phyloP scores from a whole-genome alignment of 208 protist species.

The Acanthamoeba polyphaga region DNA sequence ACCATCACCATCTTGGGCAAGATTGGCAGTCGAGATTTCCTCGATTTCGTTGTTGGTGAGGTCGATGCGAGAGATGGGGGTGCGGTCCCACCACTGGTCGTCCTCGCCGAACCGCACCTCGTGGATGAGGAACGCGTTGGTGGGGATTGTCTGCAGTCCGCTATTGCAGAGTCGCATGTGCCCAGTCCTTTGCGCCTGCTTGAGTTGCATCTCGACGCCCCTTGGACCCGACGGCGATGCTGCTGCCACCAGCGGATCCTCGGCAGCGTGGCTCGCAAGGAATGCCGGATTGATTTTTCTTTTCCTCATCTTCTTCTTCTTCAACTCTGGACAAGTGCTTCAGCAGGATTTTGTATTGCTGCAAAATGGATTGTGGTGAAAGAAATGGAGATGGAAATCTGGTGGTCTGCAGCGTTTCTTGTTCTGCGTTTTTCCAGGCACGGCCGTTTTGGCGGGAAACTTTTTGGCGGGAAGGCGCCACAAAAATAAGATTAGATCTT shows the following conservation, averaged over 20 bases:
- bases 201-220: slow-evolving; percentile 4
- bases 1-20: not conserved
- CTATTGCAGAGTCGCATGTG: slow-evolving; percentile 10
- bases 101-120: slow-evolving; percentile 26
- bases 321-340: no score
- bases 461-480: not conserved
- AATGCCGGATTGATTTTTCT: slow-evolving; percentile 37
- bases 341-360: no score
- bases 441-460: not conserved
- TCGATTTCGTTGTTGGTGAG: slow-evolving; percentile 35
- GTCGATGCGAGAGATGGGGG: not conserved
- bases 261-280: not conserved
- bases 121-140: slow-evolving; percentile 32
- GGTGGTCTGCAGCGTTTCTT: not conserved
- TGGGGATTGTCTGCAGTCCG: not conserved
- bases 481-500: not conserved
- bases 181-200: slow-evolving; percentile 32
- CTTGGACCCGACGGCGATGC: not conserved
- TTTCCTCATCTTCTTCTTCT: not conserved
- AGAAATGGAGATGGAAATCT: not conserved
- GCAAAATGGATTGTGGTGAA: not conserved
- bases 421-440: not conserved
- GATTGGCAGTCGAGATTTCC: not conserved
- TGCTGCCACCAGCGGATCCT: not conserved
- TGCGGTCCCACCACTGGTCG: slow-evolving; percentile 25